Evolutionary conservation across 2,329 filamentous ascomycete genomes (phyloP).

Genomic region (Elsinoe fawcettii): DNA sequence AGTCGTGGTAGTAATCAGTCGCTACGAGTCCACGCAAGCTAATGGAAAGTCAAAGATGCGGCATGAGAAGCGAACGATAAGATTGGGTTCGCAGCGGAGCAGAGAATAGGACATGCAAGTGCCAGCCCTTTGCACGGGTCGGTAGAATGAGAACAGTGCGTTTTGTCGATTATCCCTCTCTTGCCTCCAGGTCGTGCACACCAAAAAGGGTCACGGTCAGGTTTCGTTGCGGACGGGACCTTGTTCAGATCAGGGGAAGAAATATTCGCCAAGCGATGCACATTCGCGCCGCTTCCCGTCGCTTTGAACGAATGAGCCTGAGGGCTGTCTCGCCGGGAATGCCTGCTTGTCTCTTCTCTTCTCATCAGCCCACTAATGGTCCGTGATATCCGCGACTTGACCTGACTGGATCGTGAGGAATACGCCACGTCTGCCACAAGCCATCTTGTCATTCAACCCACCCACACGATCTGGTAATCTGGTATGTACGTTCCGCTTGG

Average conservation of each 20-base stretch:
- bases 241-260: conserved; percentile 1
- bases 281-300: background rate
- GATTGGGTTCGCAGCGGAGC: background rate
- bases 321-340: background rate
- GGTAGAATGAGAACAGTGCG: background rate
- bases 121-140: background rate
- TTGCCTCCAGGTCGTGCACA: no score
- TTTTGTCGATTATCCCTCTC: background rate
- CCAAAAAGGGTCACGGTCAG: background rate
- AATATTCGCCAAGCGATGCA: conserved; percentile 2
- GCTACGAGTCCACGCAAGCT: conserved; percentile 5
- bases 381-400: background rate
- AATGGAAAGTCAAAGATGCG: conserved; percentile 4
- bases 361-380: background rate
- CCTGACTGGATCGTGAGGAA: background rate
- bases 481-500: background rate
- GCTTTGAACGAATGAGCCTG: background rate
- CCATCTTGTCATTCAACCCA: background rate
- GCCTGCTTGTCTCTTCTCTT: background rate
- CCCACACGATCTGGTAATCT: background rate
- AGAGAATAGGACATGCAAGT: background rate
- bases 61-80: background rate
- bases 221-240: no score
- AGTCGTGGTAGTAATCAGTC: background rate
- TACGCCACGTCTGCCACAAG: background rate